Base-by-base conservation (phyloP, 768 basidiomycete species). In the Artomyces pyxidatus region DNA sequence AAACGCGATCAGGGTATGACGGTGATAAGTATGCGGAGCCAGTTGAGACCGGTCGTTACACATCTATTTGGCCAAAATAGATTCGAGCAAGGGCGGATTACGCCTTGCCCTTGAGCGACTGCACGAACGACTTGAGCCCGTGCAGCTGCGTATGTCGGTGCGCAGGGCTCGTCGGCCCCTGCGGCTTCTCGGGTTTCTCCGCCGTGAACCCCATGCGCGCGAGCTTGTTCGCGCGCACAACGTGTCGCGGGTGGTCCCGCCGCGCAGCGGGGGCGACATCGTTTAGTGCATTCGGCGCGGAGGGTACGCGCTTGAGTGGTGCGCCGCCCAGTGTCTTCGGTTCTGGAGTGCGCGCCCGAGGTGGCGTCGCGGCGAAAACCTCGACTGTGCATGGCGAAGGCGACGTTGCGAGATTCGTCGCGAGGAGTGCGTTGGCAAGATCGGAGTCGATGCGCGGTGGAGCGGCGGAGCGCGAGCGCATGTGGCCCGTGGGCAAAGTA, bases 191-290 rank as follows among this genome's bases (percentile, higher is more conserved):
- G 38, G 71, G 60, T 8, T 73, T 71, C 16, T 43, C 54, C 23
- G 58, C 47, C 29, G 80, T 70, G 57, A 86, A 83, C 3, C 87
- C 87, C 86, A 88, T 88, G 60, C 75, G 73, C 42, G 77, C 76
- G 54, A 89, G 68, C 63, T 89, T 87, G 59, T 77, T 83, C 25
- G 76, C 75, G 48, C 80, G 82, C 38, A 70, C 68, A 28, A 67
- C 58, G 35, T 68, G 63, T 41, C 79, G 76, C 42, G 71, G 68
- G 38, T 74, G 64, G 47, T 67, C 65, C 52, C 59, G 62, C 59
- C 60, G 58, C 54, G 40, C 54, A 61, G 48, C 51, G 39, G 54
- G 46, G 5, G 47, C 39, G 48, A 52, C 42, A 28, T 56, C 52
- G 45, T 51, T 54, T 17, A 45, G 54, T 4, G 54, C 45, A 41